These are phyloP conservation scores for Mycena alexandri DNA, from an alignment of 768 basidiomycete genomes.

Conservation along the genomic window DNA sequence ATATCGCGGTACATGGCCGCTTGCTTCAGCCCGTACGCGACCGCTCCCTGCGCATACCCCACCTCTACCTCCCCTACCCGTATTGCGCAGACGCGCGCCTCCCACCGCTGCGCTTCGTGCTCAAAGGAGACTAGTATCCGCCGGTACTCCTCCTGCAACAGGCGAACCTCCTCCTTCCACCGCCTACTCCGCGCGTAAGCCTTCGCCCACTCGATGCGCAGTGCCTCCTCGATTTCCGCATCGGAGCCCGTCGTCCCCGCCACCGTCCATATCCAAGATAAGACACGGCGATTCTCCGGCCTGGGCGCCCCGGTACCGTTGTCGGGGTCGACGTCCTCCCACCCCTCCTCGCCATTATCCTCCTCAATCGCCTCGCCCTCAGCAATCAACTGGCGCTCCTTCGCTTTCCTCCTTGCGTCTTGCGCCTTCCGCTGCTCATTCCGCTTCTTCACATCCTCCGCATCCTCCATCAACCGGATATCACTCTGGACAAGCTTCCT, in stretches of 20 bases:
- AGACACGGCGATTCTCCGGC: background rate
- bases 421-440: too few species aligned
- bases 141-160: background rate
- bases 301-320: too few species aligned
- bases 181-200: background rate
- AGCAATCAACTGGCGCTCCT: background rate
- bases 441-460: too few species aligned
- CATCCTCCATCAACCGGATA: too few species aligned
- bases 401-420: background rate
- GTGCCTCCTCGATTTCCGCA: slow-evolving; percentile 12
- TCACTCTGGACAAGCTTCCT: background rate
- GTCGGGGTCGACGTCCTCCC: too few species aligned
- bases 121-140: background rate
- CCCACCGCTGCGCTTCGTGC: slow-evolving; percentile 12
- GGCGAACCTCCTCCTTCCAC: background rate
- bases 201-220: slow-evolving; percentile 23
- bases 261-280: slow-evolving; percentile 14
- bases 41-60: background rate
- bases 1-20: slow-evolving; percentile 2
- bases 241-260: slow-evolving; percentile 2
- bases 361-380: background rate
- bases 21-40: slow-evolving; percentile 14
- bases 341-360: background rate
- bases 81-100: background rate
- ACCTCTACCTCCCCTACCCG: background rate